Evolutionary conservation across 306 rosid genomes (phyloP), one percentile per base, ranked within the genome.

Genomic region (Quercus ilex): DNA sequence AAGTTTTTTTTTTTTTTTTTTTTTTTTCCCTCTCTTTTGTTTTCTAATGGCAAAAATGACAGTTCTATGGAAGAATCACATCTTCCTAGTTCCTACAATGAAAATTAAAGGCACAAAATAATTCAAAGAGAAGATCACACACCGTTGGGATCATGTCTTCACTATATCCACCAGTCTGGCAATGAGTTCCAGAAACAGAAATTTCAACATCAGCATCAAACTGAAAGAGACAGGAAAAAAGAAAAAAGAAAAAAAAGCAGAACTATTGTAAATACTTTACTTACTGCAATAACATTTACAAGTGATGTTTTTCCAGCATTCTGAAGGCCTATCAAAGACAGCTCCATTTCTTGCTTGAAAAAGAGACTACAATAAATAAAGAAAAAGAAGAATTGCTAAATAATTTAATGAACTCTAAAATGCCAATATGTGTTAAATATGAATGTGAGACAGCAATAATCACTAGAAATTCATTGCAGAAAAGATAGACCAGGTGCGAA

Each of bases 131-230:
- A 73, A 83, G 73, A 68, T 60, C 25, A 75, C 86, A 72, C 77
- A 91, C 97, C 89, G 92, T 92, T 4, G 97, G 91, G 72, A 88
- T 90, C 97, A 92, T 92, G 75, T 88, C 97, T 87, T 88, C 91
- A 60, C 91, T 88, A 69, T 74, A 92, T 80, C 92, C 94, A 73
- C 91, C 94, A 76, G 90, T 90, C 91, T 89, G 25, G 35, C 60
- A 79, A 59, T 65, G 55, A 69, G 73, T 35, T 73, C 60, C 71
- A 70, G 51, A 77, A 79, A 75, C 77, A 82, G 51, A 76, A 78
- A 58, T 53, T 33, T 30, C 52, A 65, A 28, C 55, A 62, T 78
- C 78, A 89, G 77, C 76, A 83, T 31, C 55, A 33, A 11, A 60
- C 15, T 14, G 23, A 53, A 56, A 69, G 49, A 75, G 18, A 70